phyloP scores from a whole-genome alignment of 805 yeast genomes.

The Cyberlindnera sargentensis region DNA sequence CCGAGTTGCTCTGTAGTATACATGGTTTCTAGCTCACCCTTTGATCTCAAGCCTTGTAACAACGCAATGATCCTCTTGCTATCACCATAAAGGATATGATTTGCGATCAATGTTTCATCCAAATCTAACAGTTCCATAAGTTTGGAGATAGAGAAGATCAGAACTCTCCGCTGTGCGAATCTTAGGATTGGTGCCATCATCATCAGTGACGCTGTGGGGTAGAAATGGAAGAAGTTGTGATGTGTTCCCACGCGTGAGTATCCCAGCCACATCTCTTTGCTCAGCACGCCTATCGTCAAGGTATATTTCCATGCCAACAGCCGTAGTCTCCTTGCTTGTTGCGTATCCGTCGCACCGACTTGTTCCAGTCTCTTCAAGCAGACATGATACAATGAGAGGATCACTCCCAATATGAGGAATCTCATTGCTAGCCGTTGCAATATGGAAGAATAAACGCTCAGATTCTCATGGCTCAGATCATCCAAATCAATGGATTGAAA shows the following conservation, averaged over 20 bases:
- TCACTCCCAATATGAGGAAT: slow-evolving; percentile 4
- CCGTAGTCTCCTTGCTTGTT: slow-evolving; percentile 1
- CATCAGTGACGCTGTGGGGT: slow-evolving; percentile 6
- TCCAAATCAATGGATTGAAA: slow-evolving; percentile 7
- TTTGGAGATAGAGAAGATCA: slow-evolving; percentile 6
- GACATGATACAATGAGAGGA: slow-evolving; percentile 11
- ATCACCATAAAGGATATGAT: slow-evolving; percentile 10
- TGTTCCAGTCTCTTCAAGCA: slow-evolving; percentile 13
- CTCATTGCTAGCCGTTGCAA: slow-evolving; percentile 10
- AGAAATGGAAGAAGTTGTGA: slow-evolving; percentile 7
- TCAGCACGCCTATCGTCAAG: slow-evolving; percentile 7
- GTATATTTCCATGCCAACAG: slow-evolving; percentile 12
- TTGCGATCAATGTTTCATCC: slow-evolving; percentile 9
- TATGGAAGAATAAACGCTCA: slow-evolving; percentile 6
- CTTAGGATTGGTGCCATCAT: slow-evolving; percentile 12
- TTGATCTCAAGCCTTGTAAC: slow-evolving; percentile 1
- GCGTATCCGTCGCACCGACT: slow-evolving; percentile 5
- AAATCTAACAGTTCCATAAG: slow-evolving; percentile 6
- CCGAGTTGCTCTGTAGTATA: slow-evolving; percentile 7
- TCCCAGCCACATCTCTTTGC: slow-evolving; percentile 12
- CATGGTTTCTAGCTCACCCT: slow-evolving; percentile 4
- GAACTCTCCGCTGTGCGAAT: slow-evolving; percentile 13
- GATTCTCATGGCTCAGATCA: slow-evolving; percentile 5
- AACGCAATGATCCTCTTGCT: slow-evolving; percentile 1
- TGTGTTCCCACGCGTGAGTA: slow-evolving; percentile 7